Evolutionary conservation across 805 yeast genomes (phyloP), one percentile per base, ranked within the genome.

Genomic region (Metschnikowia anglica): DNA sequence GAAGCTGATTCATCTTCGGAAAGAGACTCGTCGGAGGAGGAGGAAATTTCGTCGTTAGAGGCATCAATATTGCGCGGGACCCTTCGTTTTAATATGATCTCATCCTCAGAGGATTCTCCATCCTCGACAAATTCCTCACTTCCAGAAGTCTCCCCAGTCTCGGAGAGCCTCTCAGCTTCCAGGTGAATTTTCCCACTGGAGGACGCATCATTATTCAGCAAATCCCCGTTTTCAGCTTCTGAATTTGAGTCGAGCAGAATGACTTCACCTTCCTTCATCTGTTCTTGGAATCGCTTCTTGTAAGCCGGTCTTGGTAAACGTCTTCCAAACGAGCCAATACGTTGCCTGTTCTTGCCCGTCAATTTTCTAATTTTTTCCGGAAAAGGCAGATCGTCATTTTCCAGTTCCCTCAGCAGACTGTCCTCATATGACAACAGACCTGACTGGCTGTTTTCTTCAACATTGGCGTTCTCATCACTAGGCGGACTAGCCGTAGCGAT

Each of bases 211-310:
- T 27, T 16, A n/a, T 27, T 18, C 38, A 34, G 31, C 23, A 25
- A 21, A 24, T 15, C 27, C 20, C 24, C 41, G 19, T 29, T 30
- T 23, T 37, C 41, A 10, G 43, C 32, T 15, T 39, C 43, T 12
- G 43, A 40, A 12, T 23, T n/a, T 5, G 43, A 34, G 3, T 27
- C 34, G 21, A 34, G 13, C 34, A 34, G 28, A 9, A 40, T 34
- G 11, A 40, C 38, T 11, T 40, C 43, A 7, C 34, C 25, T 3
- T 11, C 25, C 11, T 31, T 17, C 34, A 31, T 12, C 34, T 31
- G 20, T 5, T 13, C 10, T 8, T 29, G 2, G 9, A 29, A 17
- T 25, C 28, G 5, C n/a, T 25, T 25, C 28, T 13, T 25, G 28
- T 25, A 25, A 13, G 28, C 28, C n/a, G 28, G 28, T 25, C 28